Conservation (phyloP, 306 rosid genomes). For the Hippophae gyantsensis region DNA sequence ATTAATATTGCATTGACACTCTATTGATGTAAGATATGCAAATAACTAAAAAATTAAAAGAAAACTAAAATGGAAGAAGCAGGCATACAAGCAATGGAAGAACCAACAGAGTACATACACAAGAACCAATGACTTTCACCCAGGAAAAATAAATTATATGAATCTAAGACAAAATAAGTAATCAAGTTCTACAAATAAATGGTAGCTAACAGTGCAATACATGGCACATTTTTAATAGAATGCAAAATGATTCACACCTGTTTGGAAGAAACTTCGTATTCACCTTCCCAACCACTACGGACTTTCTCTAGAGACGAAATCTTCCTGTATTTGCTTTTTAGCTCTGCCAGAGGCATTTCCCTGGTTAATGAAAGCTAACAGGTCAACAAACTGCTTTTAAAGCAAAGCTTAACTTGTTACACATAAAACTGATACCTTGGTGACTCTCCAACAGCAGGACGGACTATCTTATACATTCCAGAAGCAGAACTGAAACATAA, state of each 20-base stretch:
- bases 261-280: slow-evolving; percentile 81
- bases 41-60: too few species aligned
- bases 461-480: slow-evolving; percentile 73
- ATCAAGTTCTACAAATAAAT: neutral
- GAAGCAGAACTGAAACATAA: slow-evolving; percentile 65
- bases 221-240: slow-evolving; percentile 1
- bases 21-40: too few species aligned
- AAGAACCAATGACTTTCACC: too few species aligned
- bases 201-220: neutral
- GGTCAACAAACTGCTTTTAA: neutral
- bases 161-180: neutral
- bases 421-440: slow-evolving; percentile 40
- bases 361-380: slow-evolving; percentile 25
- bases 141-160: too few species aligned
- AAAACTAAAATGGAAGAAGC: too few species aligned
- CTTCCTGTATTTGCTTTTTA: slow-evolving; percentile 76
- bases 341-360: slow-evolving; percentile 89
- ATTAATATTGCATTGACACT: too few species aligned
- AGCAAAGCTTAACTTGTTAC: slow-evolving; percentile 3
- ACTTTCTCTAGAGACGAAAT: slow-evolving; percentile 76
- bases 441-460: slow-evolving; percentile 98
- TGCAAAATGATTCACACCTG: slow-evolving; percentile 47
- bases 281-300: slow-evolving; percentile 82
- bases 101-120: too few species aligned
- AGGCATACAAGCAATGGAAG: too few species aligned